Evolutionary conservation across 2,329 filamentous ascomycete genomes (phyloP), one percentile per base, ranked within the genome.

Genomic region (Mycosphaerelloides madeirae): DNA sequence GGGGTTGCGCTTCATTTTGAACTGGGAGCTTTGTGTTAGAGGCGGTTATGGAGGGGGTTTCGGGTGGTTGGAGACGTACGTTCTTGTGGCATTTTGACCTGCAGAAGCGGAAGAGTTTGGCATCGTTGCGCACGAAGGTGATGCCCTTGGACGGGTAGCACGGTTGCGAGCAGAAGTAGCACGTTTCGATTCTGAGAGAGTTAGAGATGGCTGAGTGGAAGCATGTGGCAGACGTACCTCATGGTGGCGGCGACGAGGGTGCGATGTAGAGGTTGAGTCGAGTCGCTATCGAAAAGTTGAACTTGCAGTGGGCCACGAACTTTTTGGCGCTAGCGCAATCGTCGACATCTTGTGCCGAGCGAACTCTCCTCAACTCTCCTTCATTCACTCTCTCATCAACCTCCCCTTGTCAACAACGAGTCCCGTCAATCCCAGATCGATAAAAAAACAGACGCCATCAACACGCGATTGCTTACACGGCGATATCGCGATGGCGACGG

Each of bases 1-100:
- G 29, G 91, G 90, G 73, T 97, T 96, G 57, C 93, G 84, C 85
- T 95, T 95, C 87, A 95, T 95, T 73, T 94, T 93, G 80, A 94
- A 95, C 76, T 81, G 55, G n/a, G n/a, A 15, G 22, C 3, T 22
- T 22, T 19, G 6, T 16, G 12, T 36, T 6, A 13, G 12, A 36
- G 33, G 14, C 6, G 11, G 11, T 29, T 38, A 20, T 25, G 35
- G 13, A 3, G 3, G 5, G 11, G 12, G 5, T 14, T 39, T 29
- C 3, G n/a, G 6, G 13, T 8, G 6, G n/a, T 6, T 18, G 18
- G n/a, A 15, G 3, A 48, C 60, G 29, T 53, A 66, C 63, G 62
- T 74, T 74, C 58, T 82, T 83, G 70, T 84, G 81, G 68, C 78
- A 81, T 74, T 82, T 81, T 37, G 71, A 76, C 38, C 80, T 76